A percentile compares a stretch with the other conserved stretches of the same genome.
Evolutionary conservation across 768 basidiomycete species (phyloP).

Genomic region (Termitomyces sp.): DNA sequence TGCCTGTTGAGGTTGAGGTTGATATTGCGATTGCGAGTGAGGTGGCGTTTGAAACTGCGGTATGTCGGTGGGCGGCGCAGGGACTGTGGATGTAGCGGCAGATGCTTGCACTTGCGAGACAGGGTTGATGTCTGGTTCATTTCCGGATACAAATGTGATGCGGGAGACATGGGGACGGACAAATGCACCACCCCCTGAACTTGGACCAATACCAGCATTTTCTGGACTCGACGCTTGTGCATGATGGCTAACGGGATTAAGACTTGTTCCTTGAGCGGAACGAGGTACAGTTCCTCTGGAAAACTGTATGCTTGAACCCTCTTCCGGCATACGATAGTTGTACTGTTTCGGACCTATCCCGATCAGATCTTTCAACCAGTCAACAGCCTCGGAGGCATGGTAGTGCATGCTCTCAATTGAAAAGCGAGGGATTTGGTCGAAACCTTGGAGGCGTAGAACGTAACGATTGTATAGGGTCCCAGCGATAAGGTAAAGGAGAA

Average conservation of each 20-base stretch:
- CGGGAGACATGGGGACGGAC: slow-evolving; percentile 22
- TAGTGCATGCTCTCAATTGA: slow-evolving; percentile 45
- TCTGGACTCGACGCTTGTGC: slow-evolving; percentile 9
- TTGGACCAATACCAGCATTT: slow-evolving; percentile 7
- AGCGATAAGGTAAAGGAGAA: slow-evolving; percentile 60
- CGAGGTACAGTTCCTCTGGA: background rate
- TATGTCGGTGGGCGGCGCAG: background rate
- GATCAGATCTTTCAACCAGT: slow-evolving; percentile 36
- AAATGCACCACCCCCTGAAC: slow-evolving; percentile 17
- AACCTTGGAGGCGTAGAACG: slow-evolving; percentile 64
- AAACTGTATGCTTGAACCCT: slow-evolving; percentile 1
- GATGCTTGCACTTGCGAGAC: slow-evolving; percentile 32
- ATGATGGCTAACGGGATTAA: slow-evolving; percentile 35
- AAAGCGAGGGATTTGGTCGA: slow-evolving; percentile 69
- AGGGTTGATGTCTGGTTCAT: slow-evolving; percentile 28
- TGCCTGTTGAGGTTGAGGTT: background rate
- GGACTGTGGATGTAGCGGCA: background rate
- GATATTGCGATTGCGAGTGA: background rate
- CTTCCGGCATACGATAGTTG: slow-evolving; percentile 9
- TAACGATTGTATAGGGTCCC: slow-evolving; percentile 76
- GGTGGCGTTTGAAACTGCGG: background rate
- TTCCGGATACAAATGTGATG: slow-evolving; percentile 10
- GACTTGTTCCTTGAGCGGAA: slow-evolving; percentile 2
- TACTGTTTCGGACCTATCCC: slow-evolving; percentile 16
- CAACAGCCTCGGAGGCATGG: slow-evolving; percentile 35